Evolutionary conservation across 1,284 basidiomycete species (phyloP), one percentile per base, ranked within the genome.

Genomic region (Pisolithus thermaeus): DNA sequence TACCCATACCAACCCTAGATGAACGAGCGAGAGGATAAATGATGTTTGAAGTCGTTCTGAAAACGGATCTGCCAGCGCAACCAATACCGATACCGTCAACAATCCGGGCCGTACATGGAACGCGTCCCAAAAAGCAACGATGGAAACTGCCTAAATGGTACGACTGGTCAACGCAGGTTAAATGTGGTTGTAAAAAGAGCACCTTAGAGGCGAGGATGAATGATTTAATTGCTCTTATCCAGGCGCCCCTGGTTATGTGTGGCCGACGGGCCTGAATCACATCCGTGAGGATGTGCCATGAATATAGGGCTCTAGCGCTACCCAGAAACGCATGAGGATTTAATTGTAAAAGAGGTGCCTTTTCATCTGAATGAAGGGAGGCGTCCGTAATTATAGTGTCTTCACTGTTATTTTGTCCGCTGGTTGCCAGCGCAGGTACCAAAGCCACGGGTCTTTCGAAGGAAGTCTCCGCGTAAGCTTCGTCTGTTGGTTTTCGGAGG

Each of bases 151-250:
- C 67, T 69, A 37, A 3, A 46, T 0, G 46, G 38, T 25, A 5
- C 18, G 30, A 8, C 70, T 56, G 40, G 63, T 69, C 50, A 67
- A 56, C 14, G 70, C 61, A 70, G 71, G 52, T 28, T 11, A 39
- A 28, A 11, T 30, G 20, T 36, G 20, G 32, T 52, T 32, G 45
- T 46, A 42, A n/a, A n/a, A n/a, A n/a, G 58, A 48, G 5, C 53
- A 81, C 81, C 73, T 84, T 84, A 50, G 62, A 60, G 22, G 74
- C 66, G 27, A 79, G 61, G 16, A 78, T 57, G 38, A 63, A 68
- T 27, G 74, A 72, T 53, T 79, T 78, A 11, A 68, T 37, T 3
- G 64, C 61, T 48, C 67, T 62, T 23, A 66, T 54, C 53, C 64
- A 58, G 1, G 63, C 44, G 8, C 57, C 58, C 16, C 28, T 55